Conservation (phyloP, 495 filamentous ascomycete genomes). For the Apiosordaria backusii region DNA sequence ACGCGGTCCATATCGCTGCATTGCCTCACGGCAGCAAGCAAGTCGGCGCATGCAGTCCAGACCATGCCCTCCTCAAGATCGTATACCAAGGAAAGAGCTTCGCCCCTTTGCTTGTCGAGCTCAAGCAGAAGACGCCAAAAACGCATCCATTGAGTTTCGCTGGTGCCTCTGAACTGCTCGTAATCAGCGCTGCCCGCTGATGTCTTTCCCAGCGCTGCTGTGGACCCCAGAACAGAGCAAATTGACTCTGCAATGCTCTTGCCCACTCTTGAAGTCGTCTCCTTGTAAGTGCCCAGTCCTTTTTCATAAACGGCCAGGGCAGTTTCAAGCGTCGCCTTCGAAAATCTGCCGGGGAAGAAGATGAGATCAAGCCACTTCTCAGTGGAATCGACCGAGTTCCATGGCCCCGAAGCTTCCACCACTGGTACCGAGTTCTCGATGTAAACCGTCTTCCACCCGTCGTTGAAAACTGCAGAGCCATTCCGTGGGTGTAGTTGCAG, state of each 20-base stretch:
- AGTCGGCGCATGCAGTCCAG: conserved; percentile 78
- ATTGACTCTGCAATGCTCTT: conserved; percentile 63
- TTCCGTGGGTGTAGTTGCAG: conserved; percentile 37
- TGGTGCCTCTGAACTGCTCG: conserved; percentile 62
- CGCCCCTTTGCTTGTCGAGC: conserved; percentile 78
- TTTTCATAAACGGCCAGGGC: conserved; percentile 71
- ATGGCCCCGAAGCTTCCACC: conserved; percentile 52
- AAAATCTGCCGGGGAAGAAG: conserved; percentile 75
- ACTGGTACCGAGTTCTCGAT: conserved; percentile 57
- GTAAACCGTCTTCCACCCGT: conserved; percentile 68
- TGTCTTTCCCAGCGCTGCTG: conserved; percentile 56
- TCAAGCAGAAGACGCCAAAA: conserved; percentile 83
- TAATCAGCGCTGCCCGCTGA: conserved; percentile 67
- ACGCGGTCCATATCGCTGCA: conserved; percentile 75
- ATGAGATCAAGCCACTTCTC: conserved; percentile 73
- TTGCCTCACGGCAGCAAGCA: conserved; percentile 69
- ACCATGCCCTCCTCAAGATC: conserved; percentile 69
- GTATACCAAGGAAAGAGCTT: conserved; percentile 69
- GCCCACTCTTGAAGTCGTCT: conserved; percentile 37
- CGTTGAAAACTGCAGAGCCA: conserved; percentile 56
- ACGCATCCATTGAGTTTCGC: conserved; percentile 80
- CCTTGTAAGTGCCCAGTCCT: conserved; percentile 45
- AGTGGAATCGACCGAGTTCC: conserved; percentile 60
- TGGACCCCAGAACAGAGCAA: conserved; percentile 63
- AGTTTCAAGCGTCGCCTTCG: conserved; percentile 73